phyloP scores from a whole-genome alignment of 1,284 basidiomycete genomes.

The Puccinia triticina region DNA sequence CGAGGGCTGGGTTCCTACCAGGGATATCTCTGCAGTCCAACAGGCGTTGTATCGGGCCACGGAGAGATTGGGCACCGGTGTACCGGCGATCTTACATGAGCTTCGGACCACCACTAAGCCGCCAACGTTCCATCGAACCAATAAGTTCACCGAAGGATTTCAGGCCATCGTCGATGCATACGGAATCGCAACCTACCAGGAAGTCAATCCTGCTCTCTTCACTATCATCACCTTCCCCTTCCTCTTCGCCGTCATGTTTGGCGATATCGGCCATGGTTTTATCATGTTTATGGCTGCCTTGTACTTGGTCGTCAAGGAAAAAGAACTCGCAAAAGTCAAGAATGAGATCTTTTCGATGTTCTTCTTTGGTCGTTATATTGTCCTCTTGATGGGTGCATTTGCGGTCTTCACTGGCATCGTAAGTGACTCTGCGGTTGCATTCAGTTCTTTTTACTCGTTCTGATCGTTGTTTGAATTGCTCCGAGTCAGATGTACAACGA shows the following conservation, averaged over 20 bases:
- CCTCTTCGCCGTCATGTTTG: conserved; percentile 99
- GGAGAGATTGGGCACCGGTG: conserved; percentile 87
- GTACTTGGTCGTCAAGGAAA: conserved; percentile 84
- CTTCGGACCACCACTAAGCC: conserved; percentile 86
- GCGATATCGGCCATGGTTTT: conserved; percentile 93
- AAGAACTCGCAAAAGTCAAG: conserved; percentile 70
- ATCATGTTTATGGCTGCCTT: conserved; percentile 78
- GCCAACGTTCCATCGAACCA: conserved; percentile 91
- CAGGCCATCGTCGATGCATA: conserved; percentile 98
- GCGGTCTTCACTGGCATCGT: conserved; percentile 65
- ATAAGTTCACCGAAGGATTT: conserved; percentile 96
- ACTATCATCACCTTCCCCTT: conserved; percentile 96
- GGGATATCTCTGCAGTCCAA: conserved; percentile 86
- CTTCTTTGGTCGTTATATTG: conserved; percentile 98
- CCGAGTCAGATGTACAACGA: conserved; percentile 87
- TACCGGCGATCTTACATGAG: conserved; percentile 90
- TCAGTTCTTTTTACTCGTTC: background rate
- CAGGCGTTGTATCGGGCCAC: conserved; percentile 87
- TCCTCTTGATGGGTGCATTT: conserved; percentile 93
- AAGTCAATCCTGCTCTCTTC: conserved; percentile 95
- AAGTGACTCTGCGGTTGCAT: background rate
- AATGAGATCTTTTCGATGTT: conserved; percentile 79
- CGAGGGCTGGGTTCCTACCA: conserved; percentile 94
- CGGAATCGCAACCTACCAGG: conserved; percentile 91
- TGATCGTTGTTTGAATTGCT: conserved; percentile 13